Evolutionary conservation across 768 basidiomycete genomes (phyloP).

Genomic region (Phanerodontia chrysosporium): DNA sequence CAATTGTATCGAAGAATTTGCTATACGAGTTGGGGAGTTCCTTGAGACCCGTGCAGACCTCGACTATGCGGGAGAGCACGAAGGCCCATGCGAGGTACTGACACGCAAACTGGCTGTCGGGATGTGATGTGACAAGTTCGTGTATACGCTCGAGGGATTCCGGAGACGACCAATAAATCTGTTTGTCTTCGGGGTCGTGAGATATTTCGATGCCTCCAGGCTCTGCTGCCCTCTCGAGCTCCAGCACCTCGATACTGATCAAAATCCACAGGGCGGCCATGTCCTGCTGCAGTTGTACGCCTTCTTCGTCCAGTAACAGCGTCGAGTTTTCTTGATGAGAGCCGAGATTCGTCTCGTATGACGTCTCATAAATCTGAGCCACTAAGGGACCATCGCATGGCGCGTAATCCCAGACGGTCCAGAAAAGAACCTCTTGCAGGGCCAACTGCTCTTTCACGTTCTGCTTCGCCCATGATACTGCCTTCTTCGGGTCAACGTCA

Average conservation of each 20-base stretch:
- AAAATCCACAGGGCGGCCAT: conserved; percentile 74
- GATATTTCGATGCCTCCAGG: conserved; percentile 48
- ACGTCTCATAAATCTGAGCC: conserved; percentile 56
- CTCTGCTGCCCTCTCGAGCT: conserved; percentile 68
- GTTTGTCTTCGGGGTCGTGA: conserved; percentile 41
- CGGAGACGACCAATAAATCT: conserved; percentile 59
- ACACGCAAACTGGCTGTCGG: conserved; percentile 61
- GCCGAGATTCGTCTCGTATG: conserved; percentile 63
- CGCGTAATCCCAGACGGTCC: conserved; percentile 78
- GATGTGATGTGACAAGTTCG: conserved; percentile 54
- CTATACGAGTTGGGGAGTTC: conserved; percentile 53
- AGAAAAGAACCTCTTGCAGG: conserved; percentile 83
- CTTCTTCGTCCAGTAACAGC: conserved; percentile 72
- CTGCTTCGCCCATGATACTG: conserved; percentile 71
- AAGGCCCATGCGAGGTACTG: conserved; percentile 83
- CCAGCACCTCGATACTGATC: conserved; percentile 72
- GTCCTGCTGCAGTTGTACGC: conserved; percentile 60
- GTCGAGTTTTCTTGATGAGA: conserved; percentile 56
- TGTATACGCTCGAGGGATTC: conserved; percentile 64
- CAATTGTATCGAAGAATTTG: conserved; percentile 49
- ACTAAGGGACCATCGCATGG: conserved; percentile 63
- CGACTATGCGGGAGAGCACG: conserved; percentile 62
- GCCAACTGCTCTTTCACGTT: conserved; percentile 74
- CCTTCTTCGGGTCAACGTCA: conserved; percentile 49
- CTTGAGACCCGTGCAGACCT: conserved; percentile 40